Percentiles rank a stretch among this genome's conserved stretches.
These are phyloP conservation scores for Pseudogymnoascus sp. DNA, from an alignment of 2,329 filamentous ascomycete species.

Conservation along the genomic window DNA sequence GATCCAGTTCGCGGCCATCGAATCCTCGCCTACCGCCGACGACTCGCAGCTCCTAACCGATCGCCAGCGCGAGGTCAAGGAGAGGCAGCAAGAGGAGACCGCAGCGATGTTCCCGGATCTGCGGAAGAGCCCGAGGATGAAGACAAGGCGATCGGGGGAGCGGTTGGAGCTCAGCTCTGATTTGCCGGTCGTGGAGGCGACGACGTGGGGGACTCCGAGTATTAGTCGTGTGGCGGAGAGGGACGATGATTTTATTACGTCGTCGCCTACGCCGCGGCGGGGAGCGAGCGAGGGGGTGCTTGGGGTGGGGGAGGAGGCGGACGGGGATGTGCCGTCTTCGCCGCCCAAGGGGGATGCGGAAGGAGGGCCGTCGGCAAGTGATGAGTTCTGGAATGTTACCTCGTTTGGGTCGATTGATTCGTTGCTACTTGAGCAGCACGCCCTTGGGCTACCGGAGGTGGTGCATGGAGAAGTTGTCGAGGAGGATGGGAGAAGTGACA, in stretches of 20 bases:
- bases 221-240: slow-evolving; percentile 16
- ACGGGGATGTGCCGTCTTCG: slow-evolving; percentile 47
- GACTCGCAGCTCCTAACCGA: slow-evolving; percentile 73
- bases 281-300: slow-evolving; percentile 42
- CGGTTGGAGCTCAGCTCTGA: slow-evolving; percentile 22
- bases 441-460: background rate
- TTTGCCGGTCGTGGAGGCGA: slow-evolving; percentile 30
- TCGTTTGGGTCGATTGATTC: background rate
- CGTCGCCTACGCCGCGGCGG: slow-evolving; percentile 52
- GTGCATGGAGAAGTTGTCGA: background rate
- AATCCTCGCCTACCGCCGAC: slow-evolving; percentile 45
- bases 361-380: background rate
- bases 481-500: background rate
- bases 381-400: background rate
- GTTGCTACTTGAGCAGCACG: background rate
- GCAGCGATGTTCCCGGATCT: slow-evolving; percentile 61
- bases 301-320: slow-evolving; percentile 21
- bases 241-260: slow-evolving; percentile 35
- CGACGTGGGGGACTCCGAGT: slow-evolving; percentile 22
- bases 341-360: slow-evolving; percentile 39
- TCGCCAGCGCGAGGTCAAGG: slow-evolving; percentile 67
- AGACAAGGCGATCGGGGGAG: slow-evolving; percentile 12
- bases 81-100: slow-evolving; percentile 57
- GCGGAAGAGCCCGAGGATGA: slow-evolving; percentile 41
- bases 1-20: slow-evolving; percentile 64